Base-by-base conservation (phyloP, 768 basidiomycete genomes). In the Holtermannia corniformis region DNA sequence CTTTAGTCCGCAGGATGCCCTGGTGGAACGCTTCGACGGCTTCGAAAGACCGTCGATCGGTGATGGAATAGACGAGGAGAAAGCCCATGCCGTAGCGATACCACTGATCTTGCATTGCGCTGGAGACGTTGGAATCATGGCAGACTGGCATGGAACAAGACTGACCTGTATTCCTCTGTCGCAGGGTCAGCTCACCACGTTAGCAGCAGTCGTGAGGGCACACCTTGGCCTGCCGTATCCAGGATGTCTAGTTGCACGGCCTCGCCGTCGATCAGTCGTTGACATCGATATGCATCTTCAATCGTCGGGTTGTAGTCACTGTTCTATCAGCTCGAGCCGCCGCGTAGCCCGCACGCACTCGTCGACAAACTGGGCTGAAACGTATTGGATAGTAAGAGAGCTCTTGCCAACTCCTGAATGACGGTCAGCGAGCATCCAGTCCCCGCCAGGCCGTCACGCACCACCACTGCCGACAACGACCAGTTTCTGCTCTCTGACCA, bases 61-160 rank as follows among this genome's bases (percentile, higher is more conserved):
- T 77, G 57, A 78, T 77, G 41, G 71, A 72, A 62, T 78, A 78
- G 26, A 78, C 76, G 21, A 78, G 68, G 16, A 78, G 65, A 68
- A 78, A 78, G 0, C 77, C 77, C 41, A 75, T 71, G 13, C 77
- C 75, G 54, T 68, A 62, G 28, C 59, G 63, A 55, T 73, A 68
- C 65, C 63, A 73, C 52, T 73, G 72, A 55, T 71, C 70, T 45
- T 68, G 65, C 69, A 73, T 70, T 2, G 68, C 67, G 20, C 56
- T 58, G 41, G n/a, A n/a, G n/a, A 28, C 16, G 3, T 20, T 20
- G 11, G 20, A 49, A 19, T 24, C 7, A n/a, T 26, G 4, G 19
- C 27, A 20, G 20, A 25, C 20, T 28, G 13, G 1, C 23, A 11
- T 13, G 12, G 20, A 25, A 12, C 20, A 14, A 20, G 23, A 44